Evolutionary conservation across 2,329 filamentous ascomycete species (phyloP).

Genomic region (Tolypocladium amazonense): DNA sequence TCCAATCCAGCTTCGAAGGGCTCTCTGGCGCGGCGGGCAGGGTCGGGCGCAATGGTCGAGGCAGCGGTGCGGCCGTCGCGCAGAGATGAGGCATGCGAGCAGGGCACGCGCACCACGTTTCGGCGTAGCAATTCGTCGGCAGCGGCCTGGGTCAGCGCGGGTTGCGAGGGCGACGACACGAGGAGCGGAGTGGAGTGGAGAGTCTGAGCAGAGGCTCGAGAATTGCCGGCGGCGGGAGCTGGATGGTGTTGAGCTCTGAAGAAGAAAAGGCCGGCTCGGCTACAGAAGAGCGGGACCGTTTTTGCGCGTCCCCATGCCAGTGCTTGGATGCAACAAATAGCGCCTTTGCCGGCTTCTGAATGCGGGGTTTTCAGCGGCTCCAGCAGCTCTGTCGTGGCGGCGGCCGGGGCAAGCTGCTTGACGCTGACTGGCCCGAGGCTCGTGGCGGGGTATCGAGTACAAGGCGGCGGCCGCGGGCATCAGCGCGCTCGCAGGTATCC

Average conservation of each 20-base stretch:
- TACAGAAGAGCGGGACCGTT: not conserved
- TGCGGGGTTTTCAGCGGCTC: conserved; percentile 1
- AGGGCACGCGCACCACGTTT: conserved; percentile 6
- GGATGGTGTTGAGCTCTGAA: not conserved
- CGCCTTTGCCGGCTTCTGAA: not conserved
- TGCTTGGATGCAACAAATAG: not conserved
- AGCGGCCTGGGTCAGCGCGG: too few relatives aligned
- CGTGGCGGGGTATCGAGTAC: conserved; percentile 3
- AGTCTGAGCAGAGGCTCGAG: not conserved
- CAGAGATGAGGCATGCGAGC: conserved; percentile 24
- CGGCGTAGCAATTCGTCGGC: not conserved
- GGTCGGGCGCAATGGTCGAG: conserved; percentile 1
- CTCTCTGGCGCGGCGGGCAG: conserved; percentile 4
- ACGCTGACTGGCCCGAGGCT: conserved; percentile 6
- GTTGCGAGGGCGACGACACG: not conserved
- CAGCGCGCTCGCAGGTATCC: not conserved
- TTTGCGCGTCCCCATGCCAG: not conserved
- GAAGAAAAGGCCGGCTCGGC: not conserved
- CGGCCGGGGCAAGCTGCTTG: conserved; percentile 1
- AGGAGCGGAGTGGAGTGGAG: not conserved
- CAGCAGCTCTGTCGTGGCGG: not conserved
- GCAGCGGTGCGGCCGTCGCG: conserved; percentile 13
- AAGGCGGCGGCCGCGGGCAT: not conserved
- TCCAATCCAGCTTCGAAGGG: conserved; percentile 5
- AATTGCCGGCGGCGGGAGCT: not conserved